Evolutionary conservation across 2,329 filamentous ascomycete species (phyloP), one percentile per base, ranked within the genome.

Genomic region (Botrytis sinoallii): DNA sequence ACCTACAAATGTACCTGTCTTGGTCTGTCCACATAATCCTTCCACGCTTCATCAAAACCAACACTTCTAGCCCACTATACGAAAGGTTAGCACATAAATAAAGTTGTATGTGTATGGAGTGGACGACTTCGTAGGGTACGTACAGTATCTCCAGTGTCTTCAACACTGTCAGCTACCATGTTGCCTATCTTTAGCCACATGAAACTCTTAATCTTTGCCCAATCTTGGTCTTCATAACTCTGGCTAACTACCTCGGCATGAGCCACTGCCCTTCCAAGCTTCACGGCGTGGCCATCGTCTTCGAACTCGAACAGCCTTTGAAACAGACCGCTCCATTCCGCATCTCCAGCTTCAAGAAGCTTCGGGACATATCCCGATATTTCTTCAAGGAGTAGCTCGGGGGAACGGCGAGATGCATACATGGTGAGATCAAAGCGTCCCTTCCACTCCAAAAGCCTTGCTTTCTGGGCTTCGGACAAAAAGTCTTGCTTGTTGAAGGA

Each of bases 251-350:
- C 80, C 80, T 91, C 85, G 1, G 89, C 93, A 78, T 94, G 83
- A 6, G 88, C 87, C 29, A 96, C 81, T 1, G 93, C 91, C 46
- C 94, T 85, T 12, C 91, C 85, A 8, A 97, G 83, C 82, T 98
- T 98, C 71, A 90, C 86, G 16, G 89, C 86, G 82, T 98, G 95
- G 0, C 95, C 94, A 81, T 98, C 94, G 77, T 97, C 95, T 0
- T 86, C 79, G 48, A 87, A 79, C 16, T 76, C 75, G 74, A 86
- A 84, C 29, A 90, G 80, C 16, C 85, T 82, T 1, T 84, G 80
- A 10, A 88, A 81, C 4, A 89, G 81, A 2, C 85, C 85, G 5
- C 74, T 69, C 73, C 77, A 78, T 42, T 78, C 74, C 14, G 75
- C 71, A 65, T 78, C 73, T 80, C 81, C 79, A 8, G 68, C 75